Evolutionary conservation across 1,284 basidiomycete genomes (phyloP).

Genomic region (Ceratobasidium sp.): DNA sequence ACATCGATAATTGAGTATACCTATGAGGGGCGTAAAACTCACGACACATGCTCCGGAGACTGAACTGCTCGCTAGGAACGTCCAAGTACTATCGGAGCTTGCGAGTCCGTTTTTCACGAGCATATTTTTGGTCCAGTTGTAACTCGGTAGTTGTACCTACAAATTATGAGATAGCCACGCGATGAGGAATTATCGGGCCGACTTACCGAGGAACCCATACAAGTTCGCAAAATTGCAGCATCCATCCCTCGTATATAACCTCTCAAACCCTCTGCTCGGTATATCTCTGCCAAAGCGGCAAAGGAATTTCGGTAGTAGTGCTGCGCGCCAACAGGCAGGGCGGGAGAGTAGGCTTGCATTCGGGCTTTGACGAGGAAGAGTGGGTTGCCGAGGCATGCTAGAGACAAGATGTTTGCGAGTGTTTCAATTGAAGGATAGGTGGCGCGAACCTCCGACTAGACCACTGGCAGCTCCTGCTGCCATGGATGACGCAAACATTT

Average conservation of each 20-base stretch:
- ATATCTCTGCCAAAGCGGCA: constrained; percentile 85
- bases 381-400: constrained; percentile 92
- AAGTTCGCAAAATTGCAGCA: constrained; percentile 92
- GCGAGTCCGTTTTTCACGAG: constrained; percentile 75
- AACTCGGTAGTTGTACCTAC: constrained; percentile 94
- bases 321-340: constrained; percentile 93
- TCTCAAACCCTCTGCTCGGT: constrained; percentile 77
- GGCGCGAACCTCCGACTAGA: constrained; percentile 81
- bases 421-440: constrained; percentile 15
- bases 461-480: constrained; percentile 90
- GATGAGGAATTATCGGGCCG: constrained; percentile 11
- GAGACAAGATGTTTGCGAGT: constrained; percentile 22
- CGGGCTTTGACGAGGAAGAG: constrained; percentile 97
- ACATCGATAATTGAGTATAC: constrained; percentile 44
- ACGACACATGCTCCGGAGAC: constrained; percentile 94
- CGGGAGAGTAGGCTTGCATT: constrained; percentile 96
- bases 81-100: constrained; percentile 82
- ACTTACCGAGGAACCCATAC: constrained; percentile 89
- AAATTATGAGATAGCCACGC: constrained; percentile 10
- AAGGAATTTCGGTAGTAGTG: constrained; percentile 89
- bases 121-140: constrained; percentile 90
- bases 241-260: constrained; percentile 93
- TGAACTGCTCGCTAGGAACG: constrained; percentile 88
- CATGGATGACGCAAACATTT: constrained; percentile 79
- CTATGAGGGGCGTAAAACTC: constrained; percentile 56